Evolutionary conservation across 192 early-diverging fungal genomes (phyloP).

Genomic region (Chytriomyces sp.): DNA sequence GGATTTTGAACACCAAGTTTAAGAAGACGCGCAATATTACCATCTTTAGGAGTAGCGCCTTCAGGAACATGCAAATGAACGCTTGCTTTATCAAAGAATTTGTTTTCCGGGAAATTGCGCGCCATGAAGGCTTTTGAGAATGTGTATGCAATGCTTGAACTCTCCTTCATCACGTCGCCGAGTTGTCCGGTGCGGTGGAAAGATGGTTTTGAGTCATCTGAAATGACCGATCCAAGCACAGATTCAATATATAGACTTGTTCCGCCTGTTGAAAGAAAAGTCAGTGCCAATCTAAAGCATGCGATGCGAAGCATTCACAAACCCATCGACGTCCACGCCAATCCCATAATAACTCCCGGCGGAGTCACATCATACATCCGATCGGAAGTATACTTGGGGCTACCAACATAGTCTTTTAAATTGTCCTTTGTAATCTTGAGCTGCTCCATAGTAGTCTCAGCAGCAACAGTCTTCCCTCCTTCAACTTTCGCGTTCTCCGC

Average conservation of each 20-base stretch:
- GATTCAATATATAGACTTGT: slow-evolving; percentile 96
- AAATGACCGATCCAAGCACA: slow-evolving; percentile 79
- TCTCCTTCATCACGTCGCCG: slow-evolving; percentile 99
- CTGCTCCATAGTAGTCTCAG: slow-evolving; percentile 37
- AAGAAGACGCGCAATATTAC: slow-evolving; percentile 42
- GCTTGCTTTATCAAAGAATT: slow-evolving; percentile 87
- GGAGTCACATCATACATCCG: slow-evolving; percentile 90
- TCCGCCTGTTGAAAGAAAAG: slow-evolving; percentile 60
- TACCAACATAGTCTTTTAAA: slow-evolving; percentile 93
- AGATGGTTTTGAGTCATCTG: slow-evolving; percentile 61
- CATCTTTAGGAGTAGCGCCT: slow-evolving; percentile 98
- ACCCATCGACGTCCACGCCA: slow-evolving; percentile 98
- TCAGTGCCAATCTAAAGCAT: background rate
- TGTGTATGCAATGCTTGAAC: slow-evolving; percentile 92
- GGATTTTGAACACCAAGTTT: background rate
- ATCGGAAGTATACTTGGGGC: slow-evolving; percentile 85
- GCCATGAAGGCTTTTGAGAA: slow-evolving; percentile 87
- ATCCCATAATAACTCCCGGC: slow-evolving; percentile 95
- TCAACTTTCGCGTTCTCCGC: slow-evolving; percentile 40
- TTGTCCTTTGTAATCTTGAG: slow-evolving; percentile 71
- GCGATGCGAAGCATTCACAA: slow-evolving; percentile 26
- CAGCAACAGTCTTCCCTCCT: no score
- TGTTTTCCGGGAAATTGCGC: slow-evolving; percentile 77
- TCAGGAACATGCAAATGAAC: slow-evolving; percentile 97
- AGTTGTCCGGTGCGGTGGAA: slow-evolving; percentile 93